A percentile compares a stretch with the other conserved stretches of the same genome.
These are phyloP conservation scores for Aspergillus sp. DNA, from an alignment of 2,329 filamentous ascomycete species.

Conservation along the genomic window DNA sequence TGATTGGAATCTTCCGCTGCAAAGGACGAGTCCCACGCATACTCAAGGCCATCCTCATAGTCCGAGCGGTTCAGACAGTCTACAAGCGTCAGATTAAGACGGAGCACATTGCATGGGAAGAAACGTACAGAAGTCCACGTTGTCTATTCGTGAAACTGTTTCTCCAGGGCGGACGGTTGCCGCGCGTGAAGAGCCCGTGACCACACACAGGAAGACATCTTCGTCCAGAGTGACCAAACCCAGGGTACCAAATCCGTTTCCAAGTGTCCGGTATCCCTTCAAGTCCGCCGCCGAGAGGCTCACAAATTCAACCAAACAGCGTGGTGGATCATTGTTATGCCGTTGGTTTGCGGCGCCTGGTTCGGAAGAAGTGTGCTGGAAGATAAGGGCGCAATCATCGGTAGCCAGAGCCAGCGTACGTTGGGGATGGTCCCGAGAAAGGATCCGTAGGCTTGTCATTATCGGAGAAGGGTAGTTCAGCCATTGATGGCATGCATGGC, in stretches of 20 bases:
- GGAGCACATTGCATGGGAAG: slow-evolving; percentile 4
- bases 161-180: slow-evolving; percentile 84
- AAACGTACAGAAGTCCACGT: slow-evolving; percentile 72
- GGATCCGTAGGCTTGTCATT: slow-evolving; percentile 67
- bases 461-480: not conserved
- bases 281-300: slow-evolving; percentile 64
- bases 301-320: slow-evolving; percentile 87
- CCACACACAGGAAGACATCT: slow-evolving; percentile 88
- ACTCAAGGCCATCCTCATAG: slow-evolving; percentile 73
- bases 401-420: slow-evolving; percentile 86
- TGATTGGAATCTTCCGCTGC: slow-evolving; percentile 55
- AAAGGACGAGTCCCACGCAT: slow-evolving; percentile 54
- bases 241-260: slow-evolving; percentile 79
- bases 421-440: slow-evolving; percentile 82
- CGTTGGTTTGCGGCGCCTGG: slow-evolving; percentile 46
- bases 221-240: slow-evolving; percentile 79
- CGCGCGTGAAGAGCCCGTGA: slow-evolving; percentile 74
- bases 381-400: slow-evolving; percentile 74
- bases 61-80: slow-evolving; percentile 85
- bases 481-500: not conserved
- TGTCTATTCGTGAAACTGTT: slow-evolving; percentile 81
- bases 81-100: slow-evolving; percentile 23
- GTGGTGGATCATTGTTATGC: slow-evolving; percentile 43
- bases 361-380: slow-evolving; percentile 72
- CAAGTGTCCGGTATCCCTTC: slow-evolving; percentile 73